Conservation (phyloP, 106 monocot species). For the Cymbidium sinense region DNA sequence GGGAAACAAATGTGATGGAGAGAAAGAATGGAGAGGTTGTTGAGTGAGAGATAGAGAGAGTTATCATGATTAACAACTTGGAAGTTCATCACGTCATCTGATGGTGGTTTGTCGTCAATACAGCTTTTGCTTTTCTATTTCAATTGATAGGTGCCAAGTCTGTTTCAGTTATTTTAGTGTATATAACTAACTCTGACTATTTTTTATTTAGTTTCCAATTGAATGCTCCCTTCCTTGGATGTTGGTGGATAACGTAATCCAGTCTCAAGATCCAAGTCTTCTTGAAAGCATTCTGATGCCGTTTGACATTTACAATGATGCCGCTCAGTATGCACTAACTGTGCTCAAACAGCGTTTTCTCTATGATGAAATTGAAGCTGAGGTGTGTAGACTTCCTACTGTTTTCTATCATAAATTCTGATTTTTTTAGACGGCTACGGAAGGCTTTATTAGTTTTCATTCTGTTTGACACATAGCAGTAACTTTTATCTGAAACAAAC, state of each 20-base stretch:
- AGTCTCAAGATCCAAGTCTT: slow-evolving; percentile 77
- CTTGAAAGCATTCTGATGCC: slow-evolving; percentile 91
- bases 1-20: too few species aligned
- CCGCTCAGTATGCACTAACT: slow-evolving; percentile 81
- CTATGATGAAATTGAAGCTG: slow-evolving; percentile 99
- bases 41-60: too few species aligned
- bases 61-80: not conserved
- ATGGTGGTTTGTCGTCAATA: not conserved
- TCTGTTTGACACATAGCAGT: not conserved
- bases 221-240: slow-evolving; percentile 99
- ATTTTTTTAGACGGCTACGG: not conserved
- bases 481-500: not conserved
- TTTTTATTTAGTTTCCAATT: slow-evolving; percentile 80
- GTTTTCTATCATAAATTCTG: not conserved
- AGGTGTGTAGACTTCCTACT: slow-evolving; percentile 36
- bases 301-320: slow-evolving; percentile 98
- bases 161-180: not conserved
- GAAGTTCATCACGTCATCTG: not conserved
- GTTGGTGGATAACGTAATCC: slow-evolving; percentile 83
- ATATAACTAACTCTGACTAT: slow-evolving; percentile 6
- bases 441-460: not conserved
- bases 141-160: not conserved
- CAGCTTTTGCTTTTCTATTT: not conserved
- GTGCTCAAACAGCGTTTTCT: slow-evolving; percentile 89
- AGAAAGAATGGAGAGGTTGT: too few species aligned